Conservation (phyloP, 2,329 filamentous ascomycete genomes). For the Exophiala aquamarina region DNA sequence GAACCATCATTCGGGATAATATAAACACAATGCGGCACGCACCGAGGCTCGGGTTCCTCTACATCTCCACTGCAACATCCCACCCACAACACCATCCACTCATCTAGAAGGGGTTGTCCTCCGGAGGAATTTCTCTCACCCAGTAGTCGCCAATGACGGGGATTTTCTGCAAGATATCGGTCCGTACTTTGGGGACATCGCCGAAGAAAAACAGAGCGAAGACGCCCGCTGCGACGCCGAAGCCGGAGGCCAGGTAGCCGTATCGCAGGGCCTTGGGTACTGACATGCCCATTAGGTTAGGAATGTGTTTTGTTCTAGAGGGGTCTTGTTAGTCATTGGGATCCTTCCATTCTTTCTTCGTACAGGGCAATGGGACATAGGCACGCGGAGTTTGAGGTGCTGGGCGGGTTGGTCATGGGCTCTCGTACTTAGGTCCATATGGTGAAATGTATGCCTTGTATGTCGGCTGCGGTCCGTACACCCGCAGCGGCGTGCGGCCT, state of each 20-base stretch:
- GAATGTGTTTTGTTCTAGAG: constrained; percentile 19
- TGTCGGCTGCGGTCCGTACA: constrained; percentile 25
- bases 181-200: constrained; percentile 61
- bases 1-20: no score
- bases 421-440: constrained; percentile 57
- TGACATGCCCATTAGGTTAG: constrained; percentile 28
- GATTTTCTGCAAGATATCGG: constrained; percentile 62
- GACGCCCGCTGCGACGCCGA: constrained; percentile 58
- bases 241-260: constrained; percentile 51
- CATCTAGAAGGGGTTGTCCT: constrained; percentile 53
- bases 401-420: constrained; percentile 44
- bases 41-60: no score
- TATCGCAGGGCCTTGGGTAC: constrained; percentile 30
- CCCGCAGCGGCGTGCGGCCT: constrained; percentile 22
- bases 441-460: constrained; percentile 55
- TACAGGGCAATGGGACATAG: constrained; percentile 51
- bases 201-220: constrained; percentile 66
- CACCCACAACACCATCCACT: not conserved
- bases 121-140: constrained; percentile 57
- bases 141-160: constrained; percentile 60
- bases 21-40: constrained; percentile 16
- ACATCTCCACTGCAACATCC: not conserved
- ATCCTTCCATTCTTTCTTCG: no score
- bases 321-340: no score
- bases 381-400: constrained; percentile 47